Percentiles rank a stretch among this genome's conserved stretches.
phyloP scores from a whole-genome alignment of 1,284 basidiomycete genomes.

The Sanghuangporus baumii region DNA sequence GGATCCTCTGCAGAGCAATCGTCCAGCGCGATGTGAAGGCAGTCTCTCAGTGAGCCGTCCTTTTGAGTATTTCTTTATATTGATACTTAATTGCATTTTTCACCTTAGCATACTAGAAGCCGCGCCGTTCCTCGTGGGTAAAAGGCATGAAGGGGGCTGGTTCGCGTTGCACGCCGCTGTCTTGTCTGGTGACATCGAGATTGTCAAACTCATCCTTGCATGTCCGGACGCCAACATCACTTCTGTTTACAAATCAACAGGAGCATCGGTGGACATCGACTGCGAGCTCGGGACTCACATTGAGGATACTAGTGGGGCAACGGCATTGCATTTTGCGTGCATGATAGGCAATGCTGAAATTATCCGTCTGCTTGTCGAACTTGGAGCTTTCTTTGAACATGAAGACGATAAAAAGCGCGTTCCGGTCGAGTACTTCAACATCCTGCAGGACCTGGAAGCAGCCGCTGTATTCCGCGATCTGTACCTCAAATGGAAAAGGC shows the following conservation, averaged over 20 bases:
- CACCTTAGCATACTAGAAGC: slow-evolving; percentile 1
- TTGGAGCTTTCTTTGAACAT: neutral
- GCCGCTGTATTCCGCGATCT: neutral
- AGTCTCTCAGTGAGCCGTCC: neutral
- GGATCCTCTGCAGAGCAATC: neutral
- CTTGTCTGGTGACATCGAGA: slow-evolving; percentile 3
- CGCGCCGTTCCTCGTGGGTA: neutral
- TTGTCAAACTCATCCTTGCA: neutral
- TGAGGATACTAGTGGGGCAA: neutral
- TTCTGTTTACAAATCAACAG: neutral
- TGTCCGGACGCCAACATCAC: neutral
- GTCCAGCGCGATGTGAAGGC: neutral
- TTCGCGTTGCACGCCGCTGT: slow-evolving; percentile 1
- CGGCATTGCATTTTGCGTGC: slow-evolving; percentile 13
- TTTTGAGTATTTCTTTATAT: neutral
- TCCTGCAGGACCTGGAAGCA: neutral
- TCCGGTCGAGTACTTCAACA: slow-evolving; percentile 9
- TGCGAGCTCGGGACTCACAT: neutral
- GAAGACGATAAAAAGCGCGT: neutral
- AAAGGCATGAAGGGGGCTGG: neutral
- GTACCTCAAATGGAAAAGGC: neutral
- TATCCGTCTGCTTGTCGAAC: neutral
- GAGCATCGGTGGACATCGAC: neutral
- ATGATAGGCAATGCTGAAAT: slow-evolving; percentile 4
- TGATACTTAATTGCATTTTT: neutral